Conservation (phyloP, 805 yeast genomes). For the Pichia pseudocactophila region DNA sequence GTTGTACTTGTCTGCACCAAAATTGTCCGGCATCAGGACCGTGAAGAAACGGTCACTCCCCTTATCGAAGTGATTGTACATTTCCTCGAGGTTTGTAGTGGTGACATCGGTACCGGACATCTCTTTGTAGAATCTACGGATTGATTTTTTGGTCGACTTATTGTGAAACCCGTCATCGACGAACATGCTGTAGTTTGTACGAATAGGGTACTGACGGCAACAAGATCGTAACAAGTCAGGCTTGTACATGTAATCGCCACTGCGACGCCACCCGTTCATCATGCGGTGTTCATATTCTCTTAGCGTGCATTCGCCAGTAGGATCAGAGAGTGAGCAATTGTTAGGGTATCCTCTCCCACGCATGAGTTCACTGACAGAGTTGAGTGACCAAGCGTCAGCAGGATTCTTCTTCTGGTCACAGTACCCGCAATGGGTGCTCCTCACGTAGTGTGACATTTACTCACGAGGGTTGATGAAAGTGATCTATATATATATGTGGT, state of each 20-base stretch:
- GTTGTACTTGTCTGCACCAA: conserved; percentile 49
- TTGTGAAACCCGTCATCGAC: conserved; percentile 27
- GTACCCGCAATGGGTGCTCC: conserved; percentile 59
- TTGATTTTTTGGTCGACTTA: conserved; percentile 58
- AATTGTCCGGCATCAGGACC: conserved; percentile 40
- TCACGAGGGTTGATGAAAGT: too few species aligned
- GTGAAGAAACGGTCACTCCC: conserved; percentile 1
- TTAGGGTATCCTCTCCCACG: conserved; percentile 16
- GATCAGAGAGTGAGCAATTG: conserved; percentile 20
- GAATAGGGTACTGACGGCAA: conserved; percentile 70
- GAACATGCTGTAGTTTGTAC: conserved; percentile 44
- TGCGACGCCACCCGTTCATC: conserved; percentile 69
- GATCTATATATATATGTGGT: too few species aligned
- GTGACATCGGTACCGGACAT: conserved; percentile 18
- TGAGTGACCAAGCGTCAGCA: conserved; percentile 25
- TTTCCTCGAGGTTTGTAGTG: not conserved
- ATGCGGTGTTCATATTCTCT: conserved; percentile 55
- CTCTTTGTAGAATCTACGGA: conserved; percentile 49
- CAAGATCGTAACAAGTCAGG: conserved; percentile 67
- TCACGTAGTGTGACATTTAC: conserved; percentile 22
- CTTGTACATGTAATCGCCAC: conserved; percentile 51
- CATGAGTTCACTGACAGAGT: conserved; percentile 7
- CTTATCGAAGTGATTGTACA: conserved; percentile 4
- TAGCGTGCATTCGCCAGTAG: conserved; percentile 25
- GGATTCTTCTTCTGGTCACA: conserved; percentile 37